These are phyloP conservation scores for Lentinula lateritia DNA, from an alignment of 768 basidiomycete genomes.

Conservation along the genomic window DNA sequence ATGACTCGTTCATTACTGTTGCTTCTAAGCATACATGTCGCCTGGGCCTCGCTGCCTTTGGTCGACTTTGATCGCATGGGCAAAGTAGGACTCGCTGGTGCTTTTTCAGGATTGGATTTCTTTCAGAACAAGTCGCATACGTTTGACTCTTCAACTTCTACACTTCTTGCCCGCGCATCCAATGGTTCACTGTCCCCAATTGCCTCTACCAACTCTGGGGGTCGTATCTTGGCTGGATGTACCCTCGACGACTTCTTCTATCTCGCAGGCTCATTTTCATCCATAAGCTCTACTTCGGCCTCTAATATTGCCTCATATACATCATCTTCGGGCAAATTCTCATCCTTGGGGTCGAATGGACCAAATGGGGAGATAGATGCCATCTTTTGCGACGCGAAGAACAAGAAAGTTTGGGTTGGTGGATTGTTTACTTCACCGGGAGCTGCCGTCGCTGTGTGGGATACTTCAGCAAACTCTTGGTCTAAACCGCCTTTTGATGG, in stretches of 20 bases:
- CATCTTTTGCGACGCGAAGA: constrained; percentile 69
- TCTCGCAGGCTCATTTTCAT: constrained; percentile 79
- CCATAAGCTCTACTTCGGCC: constrained; percentile 53
- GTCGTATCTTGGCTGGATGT: constrained; percentile 72
- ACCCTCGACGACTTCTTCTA: constrained; percentile 64
- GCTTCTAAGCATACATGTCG: constrained; percentile 23
- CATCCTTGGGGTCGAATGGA: constrained; percentile 59
- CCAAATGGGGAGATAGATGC: constrained; percentile 72
- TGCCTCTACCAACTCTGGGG: constrained; percentile 78
- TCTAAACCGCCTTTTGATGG: constrained; percentile 76
- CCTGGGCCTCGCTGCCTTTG: constrained; percentile 35
- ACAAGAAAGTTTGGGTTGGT: constrained; percentile 70
- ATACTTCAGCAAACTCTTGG: constrained; percentile 62
- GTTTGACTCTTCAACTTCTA: constrained; percentile 68
- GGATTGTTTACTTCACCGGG: constrained; percentile 70
- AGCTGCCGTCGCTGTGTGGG: constrained; percentile 67
- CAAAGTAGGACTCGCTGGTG: constrained; percentile 80
- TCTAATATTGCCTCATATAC: constrained; percentile 77
- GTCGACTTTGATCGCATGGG: constrained; percentile 86
- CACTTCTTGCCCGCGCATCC: constrained; percentile 58
- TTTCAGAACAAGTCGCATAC: constrained; percentile 52
- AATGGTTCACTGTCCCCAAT: constrained; percentile 66
- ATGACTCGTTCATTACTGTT: constrained; percentile 17
- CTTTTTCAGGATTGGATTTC: constrained; percentile 83
- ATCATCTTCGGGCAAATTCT: constrained; percentile 49